Percentiles rank a stretch among this genome's conserved stretches.
Conservation (phyloP, 805 yeast species). For the Wickerhamiella nectarea region DNA sequence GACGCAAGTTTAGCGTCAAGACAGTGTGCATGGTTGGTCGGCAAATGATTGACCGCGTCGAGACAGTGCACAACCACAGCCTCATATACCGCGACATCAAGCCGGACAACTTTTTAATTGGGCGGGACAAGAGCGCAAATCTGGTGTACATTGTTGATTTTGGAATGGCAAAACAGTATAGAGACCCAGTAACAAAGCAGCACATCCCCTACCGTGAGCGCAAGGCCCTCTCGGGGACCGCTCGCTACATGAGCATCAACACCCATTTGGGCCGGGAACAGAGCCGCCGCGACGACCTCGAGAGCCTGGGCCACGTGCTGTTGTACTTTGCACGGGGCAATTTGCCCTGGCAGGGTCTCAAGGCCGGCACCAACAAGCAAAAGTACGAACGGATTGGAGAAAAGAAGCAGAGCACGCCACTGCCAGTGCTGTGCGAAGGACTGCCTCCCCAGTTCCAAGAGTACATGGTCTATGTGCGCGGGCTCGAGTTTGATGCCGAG, state of each 20-base stretch:
- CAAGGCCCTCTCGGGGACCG: constrained; percentile 92
- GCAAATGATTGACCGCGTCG: constrained; percentile 83
- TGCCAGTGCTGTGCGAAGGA: constrained; percentile 74
- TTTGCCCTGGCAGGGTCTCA: constrained; percentile 97
- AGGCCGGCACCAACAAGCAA: constrained; percentile 95
- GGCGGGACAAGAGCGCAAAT: constrained; percentile 79
- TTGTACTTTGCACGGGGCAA: constrained; percentile 89
- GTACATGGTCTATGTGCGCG: constrained; percentile 78
- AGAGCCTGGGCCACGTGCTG: constrained; percentile 91
- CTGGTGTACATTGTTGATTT: constrained; percentile 84
- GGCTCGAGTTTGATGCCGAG: constrained; percentile 78
- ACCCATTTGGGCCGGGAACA: constrained; percentile 97
- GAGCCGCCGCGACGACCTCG: constrained; percentile 90
- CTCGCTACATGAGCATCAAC: constrained; percentile 96
- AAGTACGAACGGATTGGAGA: constrained; percentile 96
- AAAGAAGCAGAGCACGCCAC: constrained; percentile 80
- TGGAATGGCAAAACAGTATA: constrained; percentile 97
- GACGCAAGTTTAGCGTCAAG: constrained; percentile 71
- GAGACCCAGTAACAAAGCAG: constrained; percentile 89
- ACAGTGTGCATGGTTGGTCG: constrained; percentile 89
- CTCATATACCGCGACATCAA: constrained; percentile 92
- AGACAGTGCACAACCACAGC: constrained; percentile 76
- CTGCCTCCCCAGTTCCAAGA: constrained; percentile 88
- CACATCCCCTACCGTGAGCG: constrained; percentile 96
- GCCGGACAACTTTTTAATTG: constrained; percentile 92